Evolutionary conservation across 2,329 filamentous ascomycete genomes (phyloP).

Genomic region (Scleromitrula shiraiana): DNA sequence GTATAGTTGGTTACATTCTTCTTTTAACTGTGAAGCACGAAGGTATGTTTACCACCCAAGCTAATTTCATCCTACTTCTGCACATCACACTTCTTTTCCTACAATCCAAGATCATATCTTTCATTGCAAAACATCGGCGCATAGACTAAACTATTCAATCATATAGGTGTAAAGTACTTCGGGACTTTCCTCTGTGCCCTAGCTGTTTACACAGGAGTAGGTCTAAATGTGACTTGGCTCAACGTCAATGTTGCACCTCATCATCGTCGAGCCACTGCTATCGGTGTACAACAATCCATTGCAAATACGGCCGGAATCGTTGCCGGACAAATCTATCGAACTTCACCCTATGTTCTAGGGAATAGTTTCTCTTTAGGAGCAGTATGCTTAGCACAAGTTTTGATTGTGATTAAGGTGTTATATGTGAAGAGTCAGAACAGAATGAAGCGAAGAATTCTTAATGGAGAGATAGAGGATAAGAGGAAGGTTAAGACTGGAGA

Average conservation of each 20-base stretch:
- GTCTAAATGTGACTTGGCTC: constrained; percentile 40
- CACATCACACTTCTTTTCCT: no score
- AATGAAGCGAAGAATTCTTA: constrained; percentile 33
- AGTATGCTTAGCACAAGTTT: constrained; percentile 14
- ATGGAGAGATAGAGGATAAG: constrained; percentile 36
- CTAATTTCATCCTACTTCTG: no score
- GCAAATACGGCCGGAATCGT: constrained; percentile 41
- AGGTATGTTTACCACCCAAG: not conserved
- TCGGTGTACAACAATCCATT: constrained; percentile 39
- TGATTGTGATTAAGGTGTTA: constrained; percentile 34
- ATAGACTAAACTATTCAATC: not conserved
- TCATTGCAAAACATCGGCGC: no score
- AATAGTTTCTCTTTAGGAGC: constrained; percentile 20
- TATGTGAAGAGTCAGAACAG: constrained; percentile 37
- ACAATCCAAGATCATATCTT: no score
- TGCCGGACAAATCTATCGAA: constrained; percentile 21
- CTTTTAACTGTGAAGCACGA: constrained; percentile 40
- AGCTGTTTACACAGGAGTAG: constrained; percentile 40
- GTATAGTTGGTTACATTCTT: constrained; percentile 42
- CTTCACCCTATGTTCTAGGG: constrained; percentile 19
- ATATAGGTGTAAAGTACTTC: constrained; percentile 36
- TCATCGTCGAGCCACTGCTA: constrained; percentile 38
- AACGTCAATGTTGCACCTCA: constrained; percentile 39
- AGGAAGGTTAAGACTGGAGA: constrained; percentile 40
- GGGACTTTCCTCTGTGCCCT: constrained; percentile 41